Evolutionary conservation across 345 rosid species (phyloP).

Genomic region (Combretum micranthum): DNA sequence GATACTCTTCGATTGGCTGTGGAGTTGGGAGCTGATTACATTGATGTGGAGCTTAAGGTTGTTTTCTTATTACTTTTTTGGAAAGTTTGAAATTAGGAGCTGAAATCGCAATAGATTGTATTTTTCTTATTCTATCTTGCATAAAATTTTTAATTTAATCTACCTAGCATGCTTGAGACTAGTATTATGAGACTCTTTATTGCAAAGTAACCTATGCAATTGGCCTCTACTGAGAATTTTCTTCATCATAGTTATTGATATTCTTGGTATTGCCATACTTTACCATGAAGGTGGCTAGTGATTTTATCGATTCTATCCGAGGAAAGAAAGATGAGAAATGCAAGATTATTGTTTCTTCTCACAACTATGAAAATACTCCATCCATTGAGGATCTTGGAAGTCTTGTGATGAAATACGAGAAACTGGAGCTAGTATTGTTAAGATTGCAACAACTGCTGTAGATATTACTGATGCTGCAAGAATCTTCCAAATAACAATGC

Average conservation of each 20-base stretch:
- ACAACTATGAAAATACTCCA: slow-evolving; percentile 80
- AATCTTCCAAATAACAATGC: slow-evolving; percentile 71
- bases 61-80: slow-evolving; percentile 8
- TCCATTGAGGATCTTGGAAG: slow-evolving; percentile 69
- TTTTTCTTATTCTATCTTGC: too few species aligned
- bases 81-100: neutral
- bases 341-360: too few species aligned
- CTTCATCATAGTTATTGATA: too few species aligned
- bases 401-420: slow-evolving; percentile 67
- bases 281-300: slow-evolving; percentile 56
- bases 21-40: slow-evolving; percentile 90
- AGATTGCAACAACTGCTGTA: too few species aligned
- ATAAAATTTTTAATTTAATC: too few species aligned
- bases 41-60: slow-evolving; percentile 97
- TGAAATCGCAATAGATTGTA: too few species aligned
- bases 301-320: slow-evolving; percentile 42
- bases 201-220: too few species aligned
- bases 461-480: too few species aligned
- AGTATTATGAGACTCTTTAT: too few species aligned
- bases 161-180: too few species aligned
- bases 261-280: neutral
- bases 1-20: slow-evolving; percentile 72
- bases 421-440: slow-evolving; percentile 82
- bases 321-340: slow-evolving; percentile 69
- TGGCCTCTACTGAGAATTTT: too few species aligned